phyloP scores from a whole-genome alignment of 176 grass and related monocot species.

The Aegilops sharonensis region DNA sequence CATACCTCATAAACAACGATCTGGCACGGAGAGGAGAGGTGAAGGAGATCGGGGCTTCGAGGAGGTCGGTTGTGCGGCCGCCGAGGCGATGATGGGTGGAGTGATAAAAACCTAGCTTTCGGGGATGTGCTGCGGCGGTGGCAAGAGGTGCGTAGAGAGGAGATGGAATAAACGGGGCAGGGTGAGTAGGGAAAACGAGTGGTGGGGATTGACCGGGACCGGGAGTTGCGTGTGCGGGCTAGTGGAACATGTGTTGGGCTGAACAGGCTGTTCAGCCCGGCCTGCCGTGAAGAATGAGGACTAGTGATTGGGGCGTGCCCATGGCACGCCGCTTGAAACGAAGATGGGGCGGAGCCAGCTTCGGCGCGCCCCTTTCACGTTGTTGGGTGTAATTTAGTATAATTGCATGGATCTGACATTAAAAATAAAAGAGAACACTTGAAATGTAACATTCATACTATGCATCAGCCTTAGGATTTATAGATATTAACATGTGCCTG shows the following conservation, averaged over 20 bases:
- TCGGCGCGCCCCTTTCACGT: too few relatives aligned
- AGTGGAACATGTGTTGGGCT: neutral
- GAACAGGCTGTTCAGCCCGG: neutral
- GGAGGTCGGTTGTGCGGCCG: neutral
- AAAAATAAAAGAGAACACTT: too few relatives aligned
- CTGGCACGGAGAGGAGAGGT: constrained; percentile 12
- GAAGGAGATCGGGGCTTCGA: neutral
- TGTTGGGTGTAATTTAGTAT: too few relatives aligned
- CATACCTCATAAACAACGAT: constrained; percentile 67
- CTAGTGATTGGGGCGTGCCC: too few relatives aligned
- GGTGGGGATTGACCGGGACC: constrained; percentile 27
- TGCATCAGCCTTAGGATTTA: too few relatives aligned
- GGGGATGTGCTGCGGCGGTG: neutral
- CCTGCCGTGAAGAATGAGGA: too few relatives aligned
- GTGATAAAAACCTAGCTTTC: constrained; percentile 31
- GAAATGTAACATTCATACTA: too few relatives aligned
- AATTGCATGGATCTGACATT: too few relatives aligned
- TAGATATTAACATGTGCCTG: too few relatives aligned
- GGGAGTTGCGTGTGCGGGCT: neutral
- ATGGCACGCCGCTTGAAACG: too few relatives aligned
- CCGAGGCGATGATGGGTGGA: neutral
- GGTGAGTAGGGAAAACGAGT: neutral
- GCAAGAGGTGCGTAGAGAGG: neutral
- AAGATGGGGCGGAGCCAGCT: too few relatives aligned
- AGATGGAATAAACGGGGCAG: neutral